Base-by-base conservation (phyloP, 148 eudicot species). In the Persicaria maculosa region DNA sequence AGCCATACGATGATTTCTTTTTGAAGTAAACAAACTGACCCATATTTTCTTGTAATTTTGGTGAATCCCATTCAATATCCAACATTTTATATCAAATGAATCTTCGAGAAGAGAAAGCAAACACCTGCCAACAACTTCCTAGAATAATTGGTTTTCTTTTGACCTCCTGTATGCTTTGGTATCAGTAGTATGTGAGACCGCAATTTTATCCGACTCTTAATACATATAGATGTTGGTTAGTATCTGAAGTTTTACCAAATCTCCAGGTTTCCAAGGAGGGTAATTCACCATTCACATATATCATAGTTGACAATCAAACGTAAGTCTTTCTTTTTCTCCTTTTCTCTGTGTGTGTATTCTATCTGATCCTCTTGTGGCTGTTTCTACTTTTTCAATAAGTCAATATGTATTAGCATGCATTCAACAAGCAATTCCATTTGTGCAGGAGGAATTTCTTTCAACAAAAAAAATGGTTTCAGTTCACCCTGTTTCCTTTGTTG, bases 271-370 rank as follows among this genome's bases (percentile, higher is more conserved):
- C 99, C 48, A 81, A 86, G 82, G 96, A 85, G 58, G 99, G 97
- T 40, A 92, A 90, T 81, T 95, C 99, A 52, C 92, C 99, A 47
- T 95, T 95, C 78, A 90, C 96, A 80, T 95, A 92, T 72, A 31
- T 95, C 80, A 95, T 95, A 76, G 96, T 95, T n/a, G 98, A 95
- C 80, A 86, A 81, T 43, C 86, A 95, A 80, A 91, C 87, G 98
- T 92, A 80, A 83, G 98, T 55, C n/a, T 68, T 50, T 57, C 47
- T 44, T 20, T 4, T 20, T 52, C 54, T 57, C 44, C 5, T 74
- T 52, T 61, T 76, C 22, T 20, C 68, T 31, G 9, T 50, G 2
- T 9, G 46, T 36, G 70, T 65, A 65, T 65, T 40, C 70, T 65
- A 16, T 36, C 19, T 14, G 46, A 43, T 65, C 8, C 70, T 65